Evolutionary conservation across 495 filamentous ascomycete genomes (phyloP).

Genomic region (Penicillium nucicola): DNA sequence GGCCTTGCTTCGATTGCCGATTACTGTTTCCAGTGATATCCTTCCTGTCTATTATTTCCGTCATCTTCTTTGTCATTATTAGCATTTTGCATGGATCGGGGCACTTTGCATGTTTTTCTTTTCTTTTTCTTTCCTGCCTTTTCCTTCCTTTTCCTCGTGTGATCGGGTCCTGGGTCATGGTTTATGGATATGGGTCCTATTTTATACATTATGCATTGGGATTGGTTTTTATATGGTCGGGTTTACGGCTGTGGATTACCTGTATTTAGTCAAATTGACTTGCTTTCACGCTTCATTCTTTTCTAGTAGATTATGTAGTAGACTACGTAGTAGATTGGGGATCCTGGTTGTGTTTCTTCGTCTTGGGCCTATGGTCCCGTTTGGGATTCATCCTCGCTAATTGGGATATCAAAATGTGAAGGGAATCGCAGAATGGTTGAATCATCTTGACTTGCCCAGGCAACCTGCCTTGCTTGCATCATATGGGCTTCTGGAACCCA

Average conservation of each 20-base stretch:
- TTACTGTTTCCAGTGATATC: background rate
- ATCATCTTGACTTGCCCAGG: too few relatives aligned
- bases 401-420: too few relatives aligned
- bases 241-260: background rate
- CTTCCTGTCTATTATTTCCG: background rate
- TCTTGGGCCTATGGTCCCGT: background rate
- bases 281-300: background rate
- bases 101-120: background rate
- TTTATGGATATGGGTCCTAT: background rate
- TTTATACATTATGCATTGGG: conserved; percentile 8
- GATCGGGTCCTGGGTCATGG: conserved; percentile 4
- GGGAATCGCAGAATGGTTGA: too few relatives aligned
- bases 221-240: conserved; percentile 3
- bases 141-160: background rate
- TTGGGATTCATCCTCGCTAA: background rate
- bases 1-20: background rate
- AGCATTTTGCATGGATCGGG: conserved; percentile 9
- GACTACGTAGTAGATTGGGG: too few relatives aligned
- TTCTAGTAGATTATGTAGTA: too few relatives aligned
- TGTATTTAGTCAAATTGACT: background rate
- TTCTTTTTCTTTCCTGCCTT: background rate
- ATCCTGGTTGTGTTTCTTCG: background rate
- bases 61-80: conserved; percentile 4
- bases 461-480: too few relatives aligned
- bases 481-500: too few relatives aligned